Percentiles rank a stretch among this genome's conserved stretches.
Conservation (phyloP, 2,329 filamentous ascomycete genomes). For the Cladosporium sp. region DNA sequence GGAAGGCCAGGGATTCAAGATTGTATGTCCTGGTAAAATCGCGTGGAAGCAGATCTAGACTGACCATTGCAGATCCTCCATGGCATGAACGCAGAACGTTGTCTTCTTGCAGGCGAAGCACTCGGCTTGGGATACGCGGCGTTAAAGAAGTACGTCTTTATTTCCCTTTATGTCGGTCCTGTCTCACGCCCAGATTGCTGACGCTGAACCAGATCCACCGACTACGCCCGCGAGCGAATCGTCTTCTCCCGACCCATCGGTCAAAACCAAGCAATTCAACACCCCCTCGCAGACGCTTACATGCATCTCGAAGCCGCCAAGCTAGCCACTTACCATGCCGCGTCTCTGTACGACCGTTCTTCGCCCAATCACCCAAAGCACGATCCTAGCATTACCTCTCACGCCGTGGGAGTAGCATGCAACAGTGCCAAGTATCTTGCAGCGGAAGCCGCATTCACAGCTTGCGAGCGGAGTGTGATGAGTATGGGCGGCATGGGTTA, state of each 20-base stretch:
- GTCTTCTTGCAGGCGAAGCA: slow-evolving; percentile 68
- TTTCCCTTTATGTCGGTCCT: background rate
- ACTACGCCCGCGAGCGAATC: slow-evolving; percentile 50
- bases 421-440: slow-evolving; percentile 61
- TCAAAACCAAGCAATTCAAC: slow-evolving; percentile 60
- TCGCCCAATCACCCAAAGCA: slow-evolving; percentile 32
- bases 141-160: slow-evolving; percentile 32
- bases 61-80: slow-evolving; percentile 40
- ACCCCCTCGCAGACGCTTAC: slow-evolving; percentile 59
- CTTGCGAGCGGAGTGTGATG: slow-evolving; percentile 60
- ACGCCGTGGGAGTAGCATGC: slow-evolving; percentile 55
- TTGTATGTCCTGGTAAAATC: slow-evolving; percentile 42
- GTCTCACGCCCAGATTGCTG: background rate
- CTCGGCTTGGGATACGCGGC: slow-evolving; percentile 76
- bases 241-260: slow-evolving; percentile 61
- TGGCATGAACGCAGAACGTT: slow-evolving; percentile 53
- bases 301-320: slow-evolving; percentile 65
- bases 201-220: slow-evolving; percentile 11
- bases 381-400: slow-evolving; percentile 42
- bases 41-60: background rate
- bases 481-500: slow-evolving; percentile 65
- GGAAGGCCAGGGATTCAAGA: slow-evolving; percentile 76
- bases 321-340: slow-evolving; percentile 61
- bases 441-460: slow-evolving; percentile 61
- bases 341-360: slow-evolving; percentile 57